Conservation (phyloP, 2,329 filamentous ascomycete genomes). For the Aspergillus cejpii region DNA sequence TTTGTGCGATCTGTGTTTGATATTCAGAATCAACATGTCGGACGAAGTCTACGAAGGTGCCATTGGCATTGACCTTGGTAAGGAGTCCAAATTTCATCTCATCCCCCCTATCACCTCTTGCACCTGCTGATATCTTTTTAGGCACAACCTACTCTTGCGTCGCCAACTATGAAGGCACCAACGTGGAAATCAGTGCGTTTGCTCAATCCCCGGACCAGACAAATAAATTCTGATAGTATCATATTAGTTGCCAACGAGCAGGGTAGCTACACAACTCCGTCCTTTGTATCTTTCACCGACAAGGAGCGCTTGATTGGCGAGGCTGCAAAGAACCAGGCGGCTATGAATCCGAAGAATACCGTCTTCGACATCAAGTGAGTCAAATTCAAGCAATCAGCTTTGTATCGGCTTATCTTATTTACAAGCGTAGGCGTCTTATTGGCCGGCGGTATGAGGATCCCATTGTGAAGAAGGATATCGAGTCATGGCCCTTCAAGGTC, state of each 20-base stretch:
- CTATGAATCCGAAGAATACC: conserved; percentile 98
- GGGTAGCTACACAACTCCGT: conserved; percentile 97
- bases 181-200: conserved; percentile 90
- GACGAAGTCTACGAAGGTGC: conserved; percentile 99
- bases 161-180: conserved; percentile 97
- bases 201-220: not conserved
- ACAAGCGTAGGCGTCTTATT: conserved; percentile 72
- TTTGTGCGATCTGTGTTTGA: conserved; percentile 36
- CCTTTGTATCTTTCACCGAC: conserved; percentile 97
- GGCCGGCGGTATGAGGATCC: conserved; percentile 92
- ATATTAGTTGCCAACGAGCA: conserved; percentile 88
- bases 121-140: conserved; percentile 41
- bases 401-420: conserved; percentile 7
- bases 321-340: conserved; percentile 99
- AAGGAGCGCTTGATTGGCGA: conserved; percentile 99
- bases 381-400: not conserved
- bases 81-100: conserved; percentile 34
- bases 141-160: conserved; percentile 99
- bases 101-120: conserved; percentile 3
- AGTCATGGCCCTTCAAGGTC: conserved; percentile 99
- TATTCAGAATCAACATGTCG: conserved; percentile 56
- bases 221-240: conserved; percentile 11
- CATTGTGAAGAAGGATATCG: conserved; percentile 96
- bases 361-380: conserved; percentile 97
- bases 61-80: conserved; percentile 99